phyloP scores from a whole-genome alignment of 2,329 filamentous ascomycete genomes.

The Passalora sequoiae region DNA sequence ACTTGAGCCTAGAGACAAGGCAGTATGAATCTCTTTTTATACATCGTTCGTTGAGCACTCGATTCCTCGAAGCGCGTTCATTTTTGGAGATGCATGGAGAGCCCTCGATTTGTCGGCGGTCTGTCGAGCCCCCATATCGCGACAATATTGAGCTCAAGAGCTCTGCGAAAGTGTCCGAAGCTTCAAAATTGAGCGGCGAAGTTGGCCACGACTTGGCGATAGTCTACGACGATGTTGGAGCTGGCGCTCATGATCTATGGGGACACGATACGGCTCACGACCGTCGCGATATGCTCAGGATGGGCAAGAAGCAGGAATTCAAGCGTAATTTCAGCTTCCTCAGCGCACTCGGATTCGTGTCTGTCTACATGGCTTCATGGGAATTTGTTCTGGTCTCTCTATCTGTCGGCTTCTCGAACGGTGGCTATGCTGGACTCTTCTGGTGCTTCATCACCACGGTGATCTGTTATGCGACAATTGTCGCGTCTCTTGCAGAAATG shows the following conservation, averaged over 20 bases:
- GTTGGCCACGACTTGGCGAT: constrained; percentile 1
- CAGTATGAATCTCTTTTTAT: constrained; percentile 2
- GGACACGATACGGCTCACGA: constrained; percentile 14
- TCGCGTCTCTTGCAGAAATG: constrained; percentile 32
- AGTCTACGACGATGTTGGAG: constrained; percentile 11
- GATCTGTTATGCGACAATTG: constrained; percentile 27
- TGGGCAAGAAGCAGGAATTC: constrained; percentile 30
- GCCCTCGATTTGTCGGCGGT: not conserved
- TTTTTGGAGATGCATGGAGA: not conserved
- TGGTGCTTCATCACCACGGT: constrained; percentile 32
- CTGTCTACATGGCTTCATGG: constrained; percentile 29
- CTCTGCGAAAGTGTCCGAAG: not conserved
- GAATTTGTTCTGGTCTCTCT: constrained; percentile 32
- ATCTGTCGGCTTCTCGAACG: constrained; percentile 30
- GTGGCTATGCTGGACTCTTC: constrained; percentile 32
- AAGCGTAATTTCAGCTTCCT: constrained; percentile 30
- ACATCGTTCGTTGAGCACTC: not conserved
- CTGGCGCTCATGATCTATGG: constrained; percentile 7
- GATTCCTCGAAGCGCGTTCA: not conserved
- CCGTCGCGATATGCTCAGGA: constrained; percentile 26
- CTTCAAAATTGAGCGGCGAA: not conserved
- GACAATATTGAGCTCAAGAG: constrained; percentile 6
- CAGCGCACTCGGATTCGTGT: constrained; percentile 30
- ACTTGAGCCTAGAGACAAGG: too few species aligned
- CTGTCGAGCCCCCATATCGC: not conserved